phyloP scores from a whole-genome alignment of 768 basidiomycete genomes.

The Tremella fuciformis region DNA sequence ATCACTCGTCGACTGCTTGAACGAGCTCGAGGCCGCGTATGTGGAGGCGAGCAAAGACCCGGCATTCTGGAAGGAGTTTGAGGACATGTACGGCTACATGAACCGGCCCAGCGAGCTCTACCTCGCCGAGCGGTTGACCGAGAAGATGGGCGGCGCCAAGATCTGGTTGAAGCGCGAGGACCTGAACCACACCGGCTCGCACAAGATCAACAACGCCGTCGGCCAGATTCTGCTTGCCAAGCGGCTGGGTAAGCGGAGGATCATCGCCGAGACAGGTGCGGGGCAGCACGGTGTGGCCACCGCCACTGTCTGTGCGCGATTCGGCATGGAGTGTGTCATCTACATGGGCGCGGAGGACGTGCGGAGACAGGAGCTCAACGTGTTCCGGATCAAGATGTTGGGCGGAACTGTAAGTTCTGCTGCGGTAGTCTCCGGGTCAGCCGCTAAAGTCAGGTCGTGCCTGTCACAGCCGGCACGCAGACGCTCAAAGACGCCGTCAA shows the following conservation, averaged over 20 bases:
- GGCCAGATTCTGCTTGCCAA: slow-evolving; percentile 95
- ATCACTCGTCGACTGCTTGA: slow-evolving; percentile 84
- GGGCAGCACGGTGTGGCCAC: slow-evolving; percentile 99
- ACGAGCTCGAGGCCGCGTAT: slow-evolving; percentile 85
- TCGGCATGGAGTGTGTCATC: slow-evolving; percentile 88
- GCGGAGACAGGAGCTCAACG: slow-evolving; percentile 90
- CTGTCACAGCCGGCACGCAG: slow-evolving; percentile 87
- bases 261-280: slow-evolving; percentile 98
- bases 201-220: slow-evolving; percentile 99
- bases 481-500: slow-evolving; percentile 98
- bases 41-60: slow-evolving; percentile 81
- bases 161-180: slow-evolving; percentile 82
- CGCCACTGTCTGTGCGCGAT: slow-evolving; percentile 95
- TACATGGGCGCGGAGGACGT: slow-evolving; percentile 99
- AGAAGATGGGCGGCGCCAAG: slow-evolving; percentile 83
- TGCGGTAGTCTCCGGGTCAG: neutral
- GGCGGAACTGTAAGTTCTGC: slow-evolving; percentile 67
- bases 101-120: slow-evolving; percentile 91
- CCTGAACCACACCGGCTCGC: slow-evolving; percentile 91
- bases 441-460: slow-evolving; percentile 66
- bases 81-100: slow-evolving; percentile 84
- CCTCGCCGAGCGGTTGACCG: slow-evolving; percentile 83
- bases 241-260: slow-evolving; percentile 89
- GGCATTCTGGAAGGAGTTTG: slow-evolving; percentile 86
- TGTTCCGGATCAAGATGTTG: slow-evolving; percentile 96